Conservation (phyloP, 2,329 filamentous ascomycete genomes). For the Atkinsonella hypoxylon region DNA sequence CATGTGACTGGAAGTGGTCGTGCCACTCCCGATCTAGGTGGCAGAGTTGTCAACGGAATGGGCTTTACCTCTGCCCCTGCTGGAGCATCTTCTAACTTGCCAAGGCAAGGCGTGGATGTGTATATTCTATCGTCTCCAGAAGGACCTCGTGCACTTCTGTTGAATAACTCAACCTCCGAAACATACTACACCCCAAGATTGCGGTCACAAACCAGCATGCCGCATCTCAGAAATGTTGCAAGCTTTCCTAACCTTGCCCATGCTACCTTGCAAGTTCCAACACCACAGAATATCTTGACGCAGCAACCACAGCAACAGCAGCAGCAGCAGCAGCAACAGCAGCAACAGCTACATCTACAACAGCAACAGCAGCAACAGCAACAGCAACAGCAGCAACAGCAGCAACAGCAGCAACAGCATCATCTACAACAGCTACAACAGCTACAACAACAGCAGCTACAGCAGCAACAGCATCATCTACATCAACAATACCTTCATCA, state of each 20-base stretch:
- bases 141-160: conserved; percentile 45
- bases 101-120: conserved; percentile 32
- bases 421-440: conserved; percentile 9
- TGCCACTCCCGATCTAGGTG: conserved; percentile 32
- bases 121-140: conserved; percentile 50
- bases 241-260: conserved; percentile 7
- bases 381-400: conserved; percentile 7
- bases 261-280: neutral
- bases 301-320: conserved; percentile 11
- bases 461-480: neutral
- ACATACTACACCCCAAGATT: conserved; percentile 38
- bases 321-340: conserved; percentile 7
- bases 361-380: conserved; percentile 12
- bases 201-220: conserved; percentile 15
- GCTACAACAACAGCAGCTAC: neutral
- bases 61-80: conserved; percentile 13
- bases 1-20: conserved; percentile 33
- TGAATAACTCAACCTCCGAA: conserved; percentile 37
- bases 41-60: conserved; percentile 21
- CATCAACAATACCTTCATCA: conserved; percentile 3
- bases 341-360: conserved; percentile 11
- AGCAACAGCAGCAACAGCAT: conserved; percentile 10
- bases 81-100: conserved; percentile 8
- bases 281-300: neutral
- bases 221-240: conserved; percentile 14